These are phyloP conservation scores for Ophiostoma piceae DNA, from an alignment of 2,329 filamentous ascomycete genomes.

Conservation along the genomic window DNA sequence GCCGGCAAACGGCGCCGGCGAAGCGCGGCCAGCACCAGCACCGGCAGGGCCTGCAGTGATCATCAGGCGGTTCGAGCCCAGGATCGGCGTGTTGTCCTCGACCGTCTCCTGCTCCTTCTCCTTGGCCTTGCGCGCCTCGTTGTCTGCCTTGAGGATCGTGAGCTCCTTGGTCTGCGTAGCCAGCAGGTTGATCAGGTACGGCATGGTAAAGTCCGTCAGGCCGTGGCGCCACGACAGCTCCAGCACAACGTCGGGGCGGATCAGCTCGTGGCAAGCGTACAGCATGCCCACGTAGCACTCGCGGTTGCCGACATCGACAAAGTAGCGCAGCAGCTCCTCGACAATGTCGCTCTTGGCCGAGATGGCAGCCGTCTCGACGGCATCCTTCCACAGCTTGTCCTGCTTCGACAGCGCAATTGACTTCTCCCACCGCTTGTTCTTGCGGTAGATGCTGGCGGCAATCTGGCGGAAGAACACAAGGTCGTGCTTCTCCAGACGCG, in stretches of 20 bases:
- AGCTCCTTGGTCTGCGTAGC: slow-evolving; percentile 85
- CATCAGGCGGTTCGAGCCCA: slow-evolving; percentile 85
- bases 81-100: slow-evolving; percentile 88
- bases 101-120: slow-evolving; percentile 60
- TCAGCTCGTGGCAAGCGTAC: slow-evolving; percentile 96
- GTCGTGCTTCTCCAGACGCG: slow-evolving; percentile 93
- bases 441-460: slow-evolving; percentile 95
- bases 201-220: slow-evolving; percentile 96
- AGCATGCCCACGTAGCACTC: slow-evolving; percentile 99
- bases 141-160: slow-evolving; percentile 82
- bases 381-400: slow-evolving; percentile 99
- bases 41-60: slow-evolving; percentile 74
- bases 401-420: slow-evolving; percentile 97
- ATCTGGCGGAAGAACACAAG: slow-evolving; percentile 99
- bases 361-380: slow-evolving; percentile 93
- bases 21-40: slow-evolving; percentile 41
- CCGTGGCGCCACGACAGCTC: slow-evolving; percentile 97
- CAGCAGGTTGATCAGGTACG: slow-evolving; percentile 99
- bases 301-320: slow-evolving; percentile 96
- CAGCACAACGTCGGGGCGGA: slow-evolving; percentile 85
- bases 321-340: slow-evolving; percentile 93
- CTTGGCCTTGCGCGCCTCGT: slow-evolving; percentile 56
- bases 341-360: slow-evolving; percentile 88
- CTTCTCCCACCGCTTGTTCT: slow-evolving; percentile 99
- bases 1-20: slow-evolving; percentile 67